A percentile compares a stretch with the other conserved stretches of the same genome.
Evolutionary conservation across 2,329 filamentous ascomycete genomes (phyloP).

Genomic region (Proliferodiscus dingleyae): DNA sequence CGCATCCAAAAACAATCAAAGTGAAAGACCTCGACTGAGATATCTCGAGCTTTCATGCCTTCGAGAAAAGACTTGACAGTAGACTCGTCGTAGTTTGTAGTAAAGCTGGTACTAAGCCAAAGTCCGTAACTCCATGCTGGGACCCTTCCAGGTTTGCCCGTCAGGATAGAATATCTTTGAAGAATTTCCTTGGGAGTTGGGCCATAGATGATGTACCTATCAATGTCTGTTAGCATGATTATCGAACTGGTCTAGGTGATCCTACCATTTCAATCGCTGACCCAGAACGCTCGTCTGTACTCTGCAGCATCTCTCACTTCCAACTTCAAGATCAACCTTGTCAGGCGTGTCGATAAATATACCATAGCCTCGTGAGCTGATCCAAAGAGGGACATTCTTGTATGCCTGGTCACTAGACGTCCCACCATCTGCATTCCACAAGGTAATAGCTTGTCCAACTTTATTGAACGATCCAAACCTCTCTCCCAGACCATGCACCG

Average conservation of each 20-base stretch:
- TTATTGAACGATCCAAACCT: slow-evolving; percentile 74
- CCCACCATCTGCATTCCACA: slow-evolving; percentile 61
- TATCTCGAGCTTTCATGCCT: slow-evolving; percentile 50
- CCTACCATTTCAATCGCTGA: slow-evolving; percentile 61
- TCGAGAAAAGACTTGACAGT: slow-evolving; percentile 55
- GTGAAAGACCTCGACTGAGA: slow-evolving; percentile 57
- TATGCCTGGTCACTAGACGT: slow-evolving; percentile 67
- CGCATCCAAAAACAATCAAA: slow-evolving; percentile 62
- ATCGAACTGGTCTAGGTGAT: too few species aligned
- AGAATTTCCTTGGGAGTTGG: slow-evolving; percentile 68
- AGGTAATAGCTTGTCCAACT: slow-evolving; percentile 62
- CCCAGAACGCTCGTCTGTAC: slow-evolving; percentile 65
- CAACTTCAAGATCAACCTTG: slow-evolving; percentile 66
- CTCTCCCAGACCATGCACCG: slow-evolving; percentile 70
- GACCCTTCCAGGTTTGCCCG: slow-evolving; percentile 58
- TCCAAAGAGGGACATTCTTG: slow-evolving; percentile 67
- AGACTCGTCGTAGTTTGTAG: slow-evolving; percentile 54
- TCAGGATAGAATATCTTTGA: slow-evolving; percentile 60
- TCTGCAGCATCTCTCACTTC: slow-evolving; percentile 66
- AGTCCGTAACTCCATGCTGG: slow-evolving; percentile 73
- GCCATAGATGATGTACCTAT: slow-evolving; percentile 63
- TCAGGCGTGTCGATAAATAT: slow-evolving; percentile 70
- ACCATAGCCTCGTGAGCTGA: slow-evolving; percentile 70
- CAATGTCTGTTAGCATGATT: background rate
- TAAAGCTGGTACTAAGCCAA: slow-evolving; percentile 70